These are phyloP conservation scores for Pulveroboletus sp. DNA, from an alignment of 768 basidiomycete species.

Conservation along the genomic window DNA sequence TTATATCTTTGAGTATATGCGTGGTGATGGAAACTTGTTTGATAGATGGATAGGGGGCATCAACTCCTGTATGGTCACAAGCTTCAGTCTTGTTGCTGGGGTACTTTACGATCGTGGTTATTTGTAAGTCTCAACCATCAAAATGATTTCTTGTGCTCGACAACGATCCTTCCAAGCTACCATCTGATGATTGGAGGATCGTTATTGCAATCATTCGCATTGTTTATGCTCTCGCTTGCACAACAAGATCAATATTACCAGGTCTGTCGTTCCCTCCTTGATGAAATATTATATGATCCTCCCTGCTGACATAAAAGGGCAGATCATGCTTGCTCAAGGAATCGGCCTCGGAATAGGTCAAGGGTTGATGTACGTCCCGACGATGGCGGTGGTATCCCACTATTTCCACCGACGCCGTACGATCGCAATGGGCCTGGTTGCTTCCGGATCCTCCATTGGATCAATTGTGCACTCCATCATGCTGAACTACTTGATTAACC, in stretches of 20 bases:
- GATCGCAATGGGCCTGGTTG: slow-evolving; percentile 42
- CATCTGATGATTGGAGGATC: slow-evolving; percentile 21
- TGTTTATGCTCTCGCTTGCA: neutral
- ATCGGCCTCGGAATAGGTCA: slow-evolving; percentile 42
- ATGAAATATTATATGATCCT: neutral
- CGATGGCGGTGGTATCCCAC: slow-evolving; percentile 40
- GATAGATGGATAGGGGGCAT: slow-evolving; percentile 14
- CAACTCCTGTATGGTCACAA: slow-evolving; percentile 39
- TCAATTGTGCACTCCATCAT: slow-evolving; percentile 23
- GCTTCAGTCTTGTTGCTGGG: slow-evolving; percentile 39
- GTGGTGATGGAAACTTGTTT: neutral
- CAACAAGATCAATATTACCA: slow-evolving; percentile 34
- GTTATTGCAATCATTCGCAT: neutral
- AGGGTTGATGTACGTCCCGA: slow-evolving; percentile 46
- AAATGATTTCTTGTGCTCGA: neutral
- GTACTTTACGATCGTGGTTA: slow-evolving; percentile 48
- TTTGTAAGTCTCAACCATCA: slow-evolving; percentile 30
- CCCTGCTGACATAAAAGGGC: neutral
- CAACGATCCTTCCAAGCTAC: slow-evolving; percentile 29
- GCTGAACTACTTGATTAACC: slow-evolving; percentile 29
- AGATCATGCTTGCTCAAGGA: slow-evolving; percentile 51
- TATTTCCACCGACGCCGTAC: slow-evolving; percentile 41
- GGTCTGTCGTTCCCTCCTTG: slow-evolving; percentile 19
- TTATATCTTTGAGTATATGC: neutral
- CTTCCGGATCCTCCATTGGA: slow-evolving; percentile 36